These are phyloP conservation scores for Athelia psychrophila DNA, from an alignment of 1,284 basidiomycete species.

Conservation along the genomic window DNA sequence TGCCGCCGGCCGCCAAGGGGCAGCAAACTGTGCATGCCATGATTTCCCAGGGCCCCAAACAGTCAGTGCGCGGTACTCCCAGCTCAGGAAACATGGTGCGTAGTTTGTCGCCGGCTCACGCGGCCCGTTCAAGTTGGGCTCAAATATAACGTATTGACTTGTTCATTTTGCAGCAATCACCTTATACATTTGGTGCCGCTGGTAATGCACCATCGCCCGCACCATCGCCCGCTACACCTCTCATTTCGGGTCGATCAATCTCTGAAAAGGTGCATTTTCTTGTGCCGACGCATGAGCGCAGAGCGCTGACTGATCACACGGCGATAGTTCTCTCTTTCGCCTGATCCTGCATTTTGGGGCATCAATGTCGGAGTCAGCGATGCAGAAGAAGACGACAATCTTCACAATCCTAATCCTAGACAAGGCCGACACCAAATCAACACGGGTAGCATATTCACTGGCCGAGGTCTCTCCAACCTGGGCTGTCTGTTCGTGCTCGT, in stretches of 20 bases:
- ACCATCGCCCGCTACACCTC: no score
- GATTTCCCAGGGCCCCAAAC: slow-evolving; percentile 39
- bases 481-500: slow-evolving; percentile 36
- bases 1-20: slow-evolving; percentile 33
- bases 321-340: slow-evolving; percentile 26
- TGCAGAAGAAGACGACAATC: slow-evolving; percentile 25
- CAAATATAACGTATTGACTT: slow-evolving; percentile 8
- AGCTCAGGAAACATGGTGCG: slow-evolving; percentile 1
- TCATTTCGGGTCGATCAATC: slow-evolving; percentile 31
- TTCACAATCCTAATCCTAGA: slow-evolving; percentile 26
- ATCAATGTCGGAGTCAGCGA: slow-evolving; percentile 12
- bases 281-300: no score
- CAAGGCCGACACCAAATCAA: slow-evolving; percentile 17
- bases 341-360: slow-evolving; percentile 25
- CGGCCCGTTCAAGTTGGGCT: neutral
- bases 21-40: slow-evolving; percentile 41
- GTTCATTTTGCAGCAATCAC: no score
- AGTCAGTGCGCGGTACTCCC: slow-evolving; percentile 34
- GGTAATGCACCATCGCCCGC: no score
- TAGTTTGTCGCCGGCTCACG: neutral
- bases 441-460: slow-evolving; percentile 29
- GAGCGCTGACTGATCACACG: no score
- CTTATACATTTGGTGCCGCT: no score
- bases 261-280: slow-evolving; percentile 54
- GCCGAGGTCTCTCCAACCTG: slow-evolving; percentile 37